A percentile compares a stretch with the other conserved stretches of the same genome.
Conservation (phyloP, 2,329 filamentous ascomycete genomes). For the Botrytis tulipae region DNA sequence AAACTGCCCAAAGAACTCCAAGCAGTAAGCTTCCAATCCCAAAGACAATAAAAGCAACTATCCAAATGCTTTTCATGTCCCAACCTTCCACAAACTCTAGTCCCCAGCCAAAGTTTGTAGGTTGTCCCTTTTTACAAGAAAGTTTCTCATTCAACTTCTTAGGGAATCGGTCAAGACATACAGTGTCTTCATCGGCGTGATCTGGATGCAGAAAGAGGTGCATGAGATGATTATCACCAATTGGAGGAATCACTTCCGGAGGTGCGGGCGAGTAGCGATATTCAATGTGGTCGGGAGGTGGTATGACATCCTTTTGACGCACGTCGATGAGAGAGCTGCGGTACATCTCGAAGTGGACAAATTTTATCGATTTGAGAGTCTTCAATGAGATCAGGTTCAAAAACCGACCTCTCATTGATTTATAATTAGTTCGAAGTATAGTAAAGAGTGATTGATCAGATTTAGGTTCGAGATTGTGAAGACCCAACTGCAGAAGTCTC, state of each 20-base stretch:
- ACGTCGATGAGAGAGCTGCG: slow-evolving; percentile 27
- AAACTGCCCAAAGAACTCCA: slow-evolving; percentile 24
- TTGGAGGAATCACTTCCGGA: slow-evolving; percentile 26
- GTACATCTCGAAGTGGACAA: slow-evolving; percentile 30
- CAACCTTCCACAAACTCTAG: slow-evolving; percentile 29
- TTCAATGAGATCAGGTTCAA: slow-evolving; percentile 22
- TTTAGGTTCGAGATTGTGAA: slow-evolving; percentile 17
- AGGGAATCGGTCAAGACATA: slow-evolving; percentile 28
- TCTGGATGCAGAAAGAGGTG: slow-evolving; percentile 27
- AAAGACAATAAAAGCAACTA: slow-evolving; percentile 25
- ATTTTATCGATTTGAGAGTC: slow-evolving; percentile 28
- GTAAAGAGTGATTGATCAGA: slow-evolving; percentile 28
- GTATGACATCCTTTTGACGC: slow-evolving; percentile 26
- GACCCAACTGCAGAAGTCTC: slow-evolving; percentile 26
- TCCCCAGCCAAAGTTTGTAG: slow-evolving; percentile 29
- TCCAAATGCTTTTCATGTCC: slow-evolving; percentile 28
- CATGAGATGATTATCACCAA: slow-evolving; percentile 28
- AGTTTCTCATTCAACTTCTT: slow-evolving; percentile 31
- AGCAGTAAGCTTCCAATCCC: slow-evolving; percentile 26
- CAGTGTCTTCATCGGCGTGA: slow-evolving; percentile 21
- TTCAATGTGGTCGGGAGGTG: slow-evolving; percentile 24
- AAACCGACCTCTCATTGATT: slow-evolving; percentile 20
- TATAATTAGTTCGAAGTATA: slow-evolving; percentile 23
- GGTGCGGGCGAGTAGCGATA: slow-evolving; percentile 28
- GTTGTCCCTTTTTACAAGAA: slow-evolving; percentile 18